A percentile compares a stretch with the other conserved stretches of the same genome.
phyloP scores from a whole-genome alignment of 228 moss, liverwort and hornwort genomes.

The Sphagnum fallax region DNA sequence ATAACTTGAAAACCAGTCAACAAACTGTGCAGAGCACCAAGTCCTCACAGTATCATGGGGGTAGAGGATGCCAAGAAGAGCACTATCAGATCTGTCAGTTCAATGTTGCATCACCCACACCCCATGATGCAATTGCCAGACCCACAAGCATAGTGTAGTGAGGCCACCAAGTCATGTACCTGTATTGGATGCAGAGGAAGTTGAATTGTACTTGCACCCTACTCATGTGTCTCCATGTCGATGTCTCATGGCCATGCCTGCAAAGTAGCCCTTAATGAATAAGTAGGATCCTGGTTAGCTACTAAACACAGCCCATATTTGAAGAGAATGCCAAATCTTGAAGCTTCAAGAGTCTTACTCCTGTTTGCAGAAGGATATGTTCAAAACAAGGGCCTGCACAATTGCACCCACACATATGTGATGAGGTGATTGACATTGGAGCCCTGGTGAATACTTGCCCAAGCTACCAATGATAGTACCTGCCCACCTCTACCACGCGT shows the following conservation, averaged over 20 bases:
- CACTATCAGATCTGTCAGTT: constrained; percentile 82
- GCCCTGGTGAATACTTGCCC: constrained; percentile 67
- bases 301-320: no score
- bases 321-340: no score
- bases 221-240: no score
- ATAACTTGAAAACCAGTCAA: no score
- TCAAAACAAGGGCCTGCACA: constrained; percentile 59
- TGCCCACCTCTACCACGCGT: constrained; percentile 9
- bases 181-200: constrained; percentile 5
- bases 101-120: constrained; percentile 69
- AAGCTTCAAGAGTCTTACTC: constrained; percentile 30
- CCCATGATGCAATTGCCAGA: constrained; percentile 65
- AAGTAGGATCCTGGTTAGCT: no score
- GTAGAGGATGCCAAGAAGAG: constrained; percentile 75
- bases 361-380: constrained; percentile 40
- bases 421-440: constrained; percentile 59
- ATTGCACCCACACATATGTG: constrained; percentile 56
- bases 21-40: not conserved
- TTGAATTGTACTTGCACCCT: no score
- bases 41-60: constrained; percentile 65
- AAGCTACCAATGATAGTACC: constrained; percentile 74
- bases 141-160: constrained; percentile 41
- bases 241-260: no score
- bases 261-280: no score
- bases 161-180: constrained; percentile 35